A percentile compares a stretch with the other conserved stretches of the same genome.
Conservation (phyloP, 2,329 filamentous ascomycete species). For the Ophiostoma australiae region DNA sequence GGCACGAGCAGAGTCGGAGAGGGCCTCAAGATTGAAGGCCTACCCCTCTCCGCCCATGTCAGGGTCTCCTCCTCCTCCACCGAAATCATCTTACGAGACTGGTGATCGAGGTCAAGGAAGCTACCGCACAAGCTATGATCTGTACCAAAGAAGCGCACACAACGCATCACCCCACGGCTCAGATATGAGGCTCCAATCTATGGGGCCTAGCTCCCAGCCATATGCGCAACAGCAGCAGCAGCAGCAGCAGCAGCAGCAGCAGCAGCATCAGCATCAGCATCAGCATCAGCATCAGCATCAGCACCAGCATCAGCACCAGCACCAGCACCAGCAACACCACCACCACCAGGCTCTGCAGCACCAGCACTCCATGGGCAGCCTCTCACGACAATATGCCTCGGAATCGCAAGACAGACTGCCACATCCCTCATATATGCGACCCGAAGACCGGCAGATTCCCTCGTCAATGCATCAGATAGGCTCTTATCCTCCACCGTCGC, state of each 20-base stretch:
- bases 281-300: constrained; percentile 19
- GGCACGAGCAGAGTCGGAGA: constrained; percentile 51
- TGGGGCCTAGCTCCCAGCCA: background rate
- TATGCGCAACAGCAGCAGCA: constrained; percentile 20
- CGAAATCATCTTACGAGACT: constrained; percentile 54
- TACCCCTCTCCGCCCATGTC: constrained; percentile 73
- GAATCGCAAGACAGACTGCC: constrained; percentile 40
- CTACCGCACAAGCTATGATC: constrained; percentile 47
- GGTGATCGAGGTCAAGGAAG: constrained; percentile 50
- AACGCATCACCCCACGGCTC: constrained; percentile 33
- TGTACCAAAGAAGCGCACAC: constrained; percentile 42
- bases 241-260: constrained; percentile 15
- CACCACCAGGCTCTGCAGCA: background rate
- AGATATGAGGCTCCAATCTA: constrained; percentile 34
- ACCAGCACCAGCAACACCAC: constrained; percentile 19
- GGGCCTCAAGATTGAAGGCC: constrained; percentile 50
- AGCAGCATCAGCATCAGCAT: constrained; percentile 10
- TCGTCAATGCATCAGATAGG: constrained; percentile 25
- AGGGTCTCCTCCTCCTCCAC: constrained; percentile 59
- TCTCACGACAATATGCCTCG: constrained; percentile 36
- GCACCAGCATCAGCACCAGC: constrained; percentile 9
- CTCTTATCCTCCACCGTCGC: constrained; percentile 32
- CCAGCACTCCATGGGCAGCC: constrained; percentile 5
- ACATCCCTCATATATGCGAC: constrained; percentile 38
- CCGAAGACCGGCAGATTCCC: constrained; percentile 33